Base-by-base conservation (phyloP, 2,329 filamentous ascomycete genomes). In the Fonsecaea monophora region DNA sequence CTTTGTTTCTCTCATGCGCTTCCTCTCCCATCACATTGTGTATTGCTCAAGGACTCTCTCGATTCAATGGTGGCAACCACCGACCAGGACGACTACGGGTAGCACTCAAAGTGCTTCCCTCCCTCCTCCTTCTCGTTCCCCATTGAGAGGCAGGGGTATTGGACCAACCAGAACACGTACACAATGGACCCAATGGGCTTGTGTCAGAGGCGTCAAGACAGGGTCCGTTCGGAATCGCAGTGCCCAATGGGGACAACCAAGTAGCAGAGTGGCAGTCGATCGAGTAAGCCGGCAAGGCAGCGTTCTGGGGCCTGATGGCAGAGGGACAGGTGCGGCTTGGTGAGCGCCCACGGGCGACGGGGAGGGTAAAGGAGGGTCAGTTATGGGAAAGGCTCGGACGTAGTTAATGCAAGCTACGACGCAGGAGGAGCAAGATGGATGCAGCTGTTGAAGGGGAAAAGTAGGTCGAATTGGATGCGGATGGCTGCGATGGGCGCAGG, bases 101-200 rank as follows among this genome's bases (percentile, higher is more conserved):
- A 21, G 55, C 25, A 42, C 40, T 65, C 32, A 18, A 42, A 32
- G 30, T 32, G 21, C 18, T 40, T 48, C 25, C 25, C 54, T 13
- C 48, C 37, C 40, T 64, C 42, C 53, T 58, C 58, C 35, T 54
- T 53, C 40, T 48, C 30, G 55, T 60, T 38, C 35, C 45, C 45
- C 35, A 40, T 48, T 32, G 35, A 40, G 48, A 18, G 25, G 48
- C 34, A 61, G 48, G 64, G 60, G 60, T 66, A 40, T 40, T 32
- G 53, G 64, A 64, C 67, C 64, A 68, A 68, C 60, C 67, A 66
- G 56, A 55, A 25, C 40, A 38, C 60, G 40, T 32, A 40, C 60
- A 53, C 56, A 60, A 21, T 15, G 37, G 42, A 45, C 37, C 40
- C 38, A 61, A 60, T 38, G 21, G 61, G 62, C 53, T 58, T 50